Base-by-base conservation (phyloP, 306 rosid species). In the Vigna nakashimae region DNA sequence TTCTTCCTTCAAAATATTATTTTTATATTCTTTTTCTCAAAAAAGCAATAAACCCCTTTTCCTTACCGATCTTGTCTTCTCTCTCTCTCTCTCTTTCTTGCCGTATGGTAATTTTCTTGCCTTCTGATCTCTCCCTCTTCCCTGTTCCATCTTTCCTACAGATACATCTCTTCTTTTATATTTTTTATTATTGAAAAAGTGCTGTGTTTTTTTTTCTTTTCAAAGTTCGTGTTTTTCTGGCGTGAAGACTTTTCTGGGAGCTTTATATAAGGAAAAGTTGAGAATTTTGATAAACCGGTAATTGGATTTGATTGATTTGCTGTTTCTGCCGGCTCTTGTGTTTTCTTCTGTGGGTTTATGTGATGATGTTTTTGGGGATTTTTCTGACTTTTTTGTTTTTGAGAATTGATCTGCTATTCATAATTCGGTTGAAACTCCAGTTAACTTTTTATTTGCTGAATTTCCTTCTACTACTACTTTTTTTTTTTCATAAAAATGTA, bases 21-120 rank as follows among this genome's bases (percentile, higher is more conserved):
- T 71, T 81, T 64, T 45, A 16, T 32, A 9, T 20, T 28, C 5
- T n/a, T 53, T 68, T 74, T 65, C 76, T 80, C 53, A 46, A 69
- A 65, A 82, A 77, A 62, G 77, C 38, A 77, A 78, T 66, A 28
- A 0, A 55, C 65, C 78, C 79, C 74, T 81, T 80, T 78, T 78
- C 73, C 55, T 79, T 75, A 20, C 74, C 64, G 87, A 90, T 92
- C 90, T 87, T 78, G 79, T 77, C 75, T 70, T 40, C 77, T 69
- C 22, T 71, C 51, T 58, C 77, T 69, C 22, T 71, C 22, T 71
- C 51, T 58, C 78, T 85, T 76, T 56, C 80, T 77, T 78, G 36
- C 78, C 79, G 55, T 56, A 16, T 71, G 89, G 91, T 88, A 87
- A 83, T 38, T 82, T 63, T 84, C 77, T 74, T 74, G 30, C 18